phyloP scores from a whole-genome alignment of 2,329 filamentous ascomycete species.

The Fusarium irregulare region DNA sequence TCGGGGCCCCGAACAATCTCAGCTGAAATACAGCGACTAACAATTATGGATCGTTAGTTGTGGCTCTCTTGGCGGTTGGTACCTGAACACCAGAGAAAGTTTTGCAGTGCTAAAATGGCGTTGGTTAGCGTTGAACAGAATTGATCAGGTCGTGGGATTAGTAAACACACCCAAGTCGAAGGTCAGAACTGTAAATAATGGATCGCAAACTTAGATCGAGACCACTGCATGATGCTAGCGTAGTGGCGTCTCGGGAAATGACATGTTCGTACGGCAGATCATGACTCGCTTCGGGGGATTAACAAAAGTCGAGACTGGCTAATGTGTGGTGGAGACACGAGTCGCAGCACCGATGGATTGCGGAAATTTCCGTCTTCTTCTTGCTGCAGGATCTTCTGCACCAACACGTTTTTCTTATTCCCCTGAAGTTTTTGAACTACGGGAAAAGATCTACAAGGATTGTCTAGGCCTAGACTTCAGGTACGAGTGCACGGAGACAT shows the following conservation, averaged over 20 bases:
- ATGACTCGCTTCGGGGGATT: neutral
- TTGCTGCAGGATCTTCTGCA: neutral
- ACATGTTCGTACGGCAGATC: neutral
- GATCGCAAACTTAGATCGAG: neutral
- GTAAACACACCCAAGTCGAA: neutral
- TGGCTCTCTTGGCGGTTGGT: neutral
- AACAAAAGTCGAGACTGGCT: neutral
- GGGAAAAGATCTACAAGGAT: neutral
- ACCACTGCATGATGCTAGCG: neutral
- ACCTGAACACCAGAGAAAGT: neutral
- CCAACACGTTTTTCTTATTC: neutral
- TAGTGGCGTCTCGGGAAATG: neutral
- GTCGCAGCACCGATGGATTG: neutral
- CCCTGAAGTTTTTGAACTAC: neutral
- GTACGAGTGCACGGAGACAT: neutral
- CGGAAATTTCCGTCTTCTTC: neutral
- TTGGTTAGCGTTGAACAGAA: neutral
- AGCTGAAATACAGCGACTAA: neutral
- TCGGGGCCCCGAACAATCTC: neutral
- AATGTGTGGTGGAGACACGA: neutral
- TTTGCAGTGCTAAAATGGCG: neutral
- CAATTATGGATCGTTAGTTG: neutral
- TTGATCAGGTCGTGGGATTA: neutral
- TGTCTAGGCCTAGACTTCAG: neutral
- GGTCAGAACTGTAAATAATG: neutral